Evolutionary conservation across 352 stramenopile genomes (phyloP), one percentile per base, ranked within the genome.

Genomic region (Halophytophthora batemanensis): DNA sequence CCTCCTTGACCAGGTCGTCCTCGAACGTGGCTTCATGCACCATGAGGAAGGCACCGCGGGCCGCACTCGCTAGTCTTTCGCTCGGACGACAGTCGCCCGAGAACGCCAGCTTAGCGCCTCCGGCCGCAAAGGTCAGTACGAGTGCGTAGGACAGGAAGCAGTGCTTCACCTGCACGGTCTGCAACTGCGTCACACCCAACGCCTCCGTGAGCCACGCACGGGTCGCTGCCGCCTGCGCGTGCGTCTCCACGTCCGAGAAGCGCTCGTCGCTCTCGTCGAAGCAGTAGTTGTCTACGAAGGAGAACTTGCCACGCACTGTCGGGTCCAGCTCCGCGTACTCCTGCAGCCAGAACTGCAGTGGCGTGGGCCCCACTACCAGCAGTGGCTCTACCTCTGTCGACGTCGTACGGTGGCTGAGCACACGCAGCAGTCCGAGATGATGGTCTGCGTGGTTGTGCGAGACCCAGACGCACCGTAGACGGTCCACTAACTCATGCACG

Each of bases 21-120:
- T 98, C 96, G 64, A 99, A 99, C 1, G 96, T 99, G 23, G 96
- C 96, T 70, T 99, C 96, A 58, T 99, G 96, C 50, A 99, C 96
- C 12, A 99, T 74, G 29, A 99, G 47, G 79, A 86, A 87, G 57
- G 68, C 76, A 14, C 68, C 70, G n/a, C 60, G 65, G 1, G 70
- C 82, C 49, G 80, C 87, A 2, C 58, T 19, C 2, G 77, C 81
- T 14, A 90, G 61, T 15, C 66, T 45, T 5, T 78, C 64, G 25
- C 90, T 98, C 1, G 96, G 95, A 2, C 95, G 89, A 53, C 93
- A 98, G 61, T 99, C 96, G 14, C 96, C 96, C 35, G 87, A 98
- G 69, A 98, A 99, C 3, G 84, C 87, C 2, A 98, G 59, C 57
- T 94, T 93, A 51, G 82, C 84, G 14, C 69, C 67, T 29, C 74